These are phyloP conservation scores for Vigna reflexopilosa DNA, from an alignment of 306 rosid genomes.

Conservation along the genomic window DNA sequence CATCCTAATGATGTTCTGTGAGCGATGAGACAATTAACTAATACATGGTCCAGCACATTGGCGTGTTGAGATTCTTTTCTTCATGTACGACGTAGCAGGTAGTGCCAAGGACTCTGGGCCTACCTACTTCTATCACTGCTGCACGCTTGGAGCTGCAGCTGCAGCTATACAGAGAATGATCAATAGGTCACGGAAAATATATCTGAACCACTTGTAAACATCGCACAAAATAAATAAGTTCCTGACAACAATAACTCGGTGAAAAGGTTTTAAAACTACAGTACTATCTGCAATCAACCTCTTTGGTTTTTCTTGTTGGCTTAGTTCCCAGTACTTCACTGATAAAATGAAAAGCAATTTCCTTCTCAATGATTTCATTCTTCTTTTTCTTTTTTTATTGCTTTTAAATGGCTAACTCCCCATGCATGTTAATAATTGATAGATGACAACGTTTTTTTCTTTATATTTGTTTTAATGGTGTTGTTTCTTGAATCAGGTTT, in stretches of 20 bases:
- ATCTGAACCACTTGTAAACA: slow-evolving; percentile 35
- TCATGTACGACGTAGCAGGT: slow-evolving; percentile 50
- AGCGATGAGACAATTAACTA: slow-evolving; percentile 38
- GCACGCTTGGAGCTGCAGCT: slow-evolving; percentile 46
- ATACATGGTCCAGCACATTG: slow-evolving; percentile 43
- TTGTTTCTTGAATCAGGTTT: slow-evolving; percentile 57
- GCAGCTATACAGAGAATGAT: slow-evolving; percentile 56
- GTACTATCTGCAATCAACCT: slow-evolving; percentile 30
- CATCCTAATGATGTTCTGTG: slow-evolving; percentile 42
- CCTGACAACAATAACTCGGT: slow-evolving; percentile 46
- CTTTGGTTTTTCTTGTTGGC: slow-evolving; percentile 22
- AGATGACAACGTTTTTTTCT: neutral
- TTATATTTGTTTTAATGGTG: neutral
- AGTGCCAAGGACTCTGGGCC: slow-evolving; percentile 55
- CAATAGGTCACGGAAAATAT: slow-evolving; percentile 36
- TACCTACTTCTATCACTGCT: slow-evolving; percentile 56
- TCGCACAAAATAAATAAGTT: slow-evolving; percentile 17
- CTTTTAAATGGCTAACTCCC: neutral
- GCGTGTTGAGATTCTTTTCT: slow-evolving; percentile 53
- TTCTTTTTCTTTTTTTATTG: slow-evolving; percentile 2
- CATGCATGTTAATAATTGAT: slow-evolving; percentile 32
- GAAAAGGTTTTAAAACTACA: slow-evolving; percentile 37
- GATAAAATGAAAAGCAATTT: slow-evolving; percentile 43
- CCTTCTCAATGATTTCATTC: slow-evolving; percentile 33
- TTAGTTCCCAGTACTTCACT: slow-evolving; percentile 15